Percentiles rank a stretch among this genome's conserved stretches.
Conservation (phyloP, 805 yeast genomes). For the Ogataea nonfermentans region DNA sequence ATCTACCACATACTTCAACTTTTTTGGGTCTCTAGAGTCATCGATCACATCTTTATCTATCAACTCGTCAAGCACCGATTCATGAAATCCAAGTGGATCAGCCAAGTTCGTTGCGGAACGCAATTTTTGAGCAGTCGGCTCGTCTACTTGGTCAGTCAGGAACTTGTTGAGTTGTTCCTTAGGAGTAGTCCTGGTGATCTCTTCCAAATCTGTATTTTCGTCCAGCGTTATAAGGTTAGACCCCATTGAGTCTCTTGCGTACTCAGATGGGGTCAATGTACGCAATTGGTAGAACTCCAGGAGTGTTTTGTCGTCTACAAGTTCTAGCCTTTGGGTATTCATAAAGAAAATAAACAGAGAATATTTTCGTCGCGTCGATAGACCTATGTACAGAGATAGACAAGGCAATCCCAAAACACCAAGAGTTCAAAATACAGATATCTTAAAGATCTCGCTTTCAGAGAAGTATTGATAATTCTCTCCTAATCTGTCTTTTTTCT, state of each 20-base stretch:
- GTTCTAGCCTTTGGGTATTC: constrained; percentile 5
- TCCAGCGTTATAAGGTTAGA: constrained; percentile 15
- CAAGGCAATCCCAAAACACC: neutral
- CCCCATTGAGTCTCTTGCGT: constrained; percentile 22
- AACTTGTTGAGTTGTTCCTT: constrained; percentile 26
- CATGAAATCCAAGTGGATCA: constrained; percentile 60
- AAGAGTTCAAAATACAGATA: no score
- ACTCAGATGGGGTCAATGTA: constrained; percentile 40
- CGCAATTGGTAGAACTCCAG: constrained; percentile 42
- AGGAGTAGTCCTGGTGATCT: constrained; percentile 19
- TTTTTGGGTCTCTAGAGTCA: constrained; percentile 37
- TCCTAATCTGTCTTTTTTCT: no score
- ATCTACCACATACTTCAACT: constrained; percentile 46
- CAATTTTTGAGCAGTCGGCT: neutral
- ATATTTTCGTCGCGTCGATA: constrained; percentile 8
- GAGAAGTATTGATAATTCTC: no score
- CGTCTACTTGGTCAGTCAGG: constrained; percentile 22
- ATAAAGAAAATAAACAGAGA: constrained; percentile 11
- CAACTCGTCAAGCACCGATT: constrained; percentile 42
- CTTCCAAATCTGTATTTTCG: constrained; percentile 12
- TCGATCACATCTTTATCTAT: constrained; percentile 40
- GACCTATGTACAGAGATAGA: neutral
- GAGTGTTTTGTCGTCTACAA: constrained; percentile 18
- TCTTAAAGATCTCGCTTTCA: no score
- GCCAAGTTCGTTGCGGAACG: constrained; percentile 6